These are phyloP conservation scores for Xylaria sp. DNA, from an alignment of 2,329 filamentous ascomycete genomes.

Conservation along the genomic window DNA sequence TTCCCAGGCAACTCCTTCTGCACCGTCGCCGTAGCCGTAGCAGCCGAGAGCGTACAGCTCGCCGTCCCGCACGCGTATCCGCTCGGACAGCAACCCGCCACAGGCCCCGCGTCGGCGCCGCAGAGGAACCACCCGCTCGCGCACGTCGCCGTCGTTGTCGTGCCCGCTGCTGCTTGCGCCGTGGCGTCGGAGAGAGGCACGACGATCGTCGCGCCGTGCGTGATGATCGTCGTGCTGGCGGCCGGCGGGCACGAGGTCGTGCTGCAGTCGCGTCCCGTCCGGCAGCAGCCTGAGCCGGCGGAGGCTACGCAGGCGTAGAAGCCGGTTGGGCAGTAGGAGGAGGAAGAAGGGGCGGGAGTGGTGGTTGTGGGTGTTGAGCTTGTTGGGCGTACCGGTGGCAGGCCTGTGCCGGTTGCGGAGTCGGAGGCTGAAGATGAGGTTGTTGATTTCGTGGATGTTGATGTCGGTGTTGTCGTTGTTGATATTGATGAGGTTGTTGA, in stretches of 20 bases:
- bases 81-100: constrained; percentile 85
- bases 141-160: constrained; percentile 60
- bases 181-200: constrained; percentile 65
- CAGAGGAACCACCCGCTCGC: constrained; percentile 84
- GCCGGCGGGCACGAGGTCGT: constrained; percentile 79
- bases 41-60: constrained; percentile 72
- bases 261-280: constrained; percentile 85
- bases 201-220: constrained; percentile 76
- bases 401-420: constrained; percentile 52
- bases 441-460: constrained; percentile 43
- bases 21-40: constrained; percentile 66
- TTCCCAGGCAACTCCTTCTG: constrained; percentile 60
- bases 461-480: constrained; percentile 44
- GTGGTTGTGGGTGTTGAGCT: constrained; percentile 45
- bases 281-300: constrained; percentile 87
- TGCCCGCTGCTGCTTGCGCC: constrained; percentile 53
- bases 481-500: constrained; percentile 51
- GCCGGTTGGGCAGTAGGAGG: constrained; percentile 78
- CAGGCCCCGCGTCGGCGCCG: constrained; percentile 64
- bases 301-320: constrained; percentile 91
- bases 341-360: constrained; percentile 32
- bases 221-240: constrained; percentile 69
- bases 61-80: constrained; percentile 78
- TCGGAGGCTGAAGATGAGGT: constrained; percentile 39
- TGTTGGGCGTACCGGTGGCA: constrained; percentile 49